Conservation (phyloP, 352 stramenopile species). For the Pythium myriotylum region DNA sequence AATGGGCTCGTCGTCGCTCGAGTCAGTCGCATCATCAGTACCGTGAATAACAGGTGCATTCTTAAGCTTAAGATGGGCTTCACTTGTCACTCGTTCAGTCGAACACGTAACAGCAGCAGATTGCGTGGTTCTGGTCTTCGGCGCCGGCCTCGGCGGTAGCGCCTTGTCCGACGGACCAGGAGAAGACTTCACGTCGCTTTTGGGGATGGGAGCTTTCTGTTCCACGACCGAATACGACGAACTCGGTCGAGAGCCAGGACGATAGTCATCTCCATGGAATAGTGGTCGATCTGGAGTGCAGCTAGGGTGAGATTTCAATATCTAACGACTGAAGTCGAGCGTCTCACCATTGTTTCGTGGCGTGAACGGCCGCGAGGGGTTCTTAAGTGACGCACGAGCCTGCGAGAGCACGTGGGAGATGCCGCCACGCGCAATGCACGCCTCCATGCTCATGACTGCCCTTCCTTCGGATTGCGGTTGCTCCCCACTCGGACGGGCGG, state of each 20-base stretch:
- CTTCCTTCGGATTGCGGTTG: too few species aligned
- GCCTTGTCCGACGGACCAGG: not conserved
- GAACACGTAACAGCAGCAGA: not conserved
- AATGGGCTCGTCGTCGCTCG: constrained; percentile 6
- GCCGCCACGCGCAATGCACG: constrained; percentile 68
- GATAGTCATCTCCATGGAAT: constrained; percentile 82
- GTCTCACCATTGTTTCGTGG: constrained; percentile 48
- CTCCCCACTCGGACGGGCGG: too few species aligned
- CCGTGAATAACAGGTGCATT: constrained; percentile 36
- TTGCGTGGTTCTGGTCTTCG: not conserved
- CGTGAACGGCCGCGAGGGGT: constrained; percentile 80
- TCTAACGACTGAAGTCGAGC: too few species aligned
- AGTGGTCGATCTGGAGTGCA: constrained; percentile 40
- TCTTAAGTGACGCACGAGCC: constrained; percentile 79
- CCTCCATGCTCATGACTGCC: constrained; percentile 47
- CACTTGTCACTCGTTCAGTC: not conserved
- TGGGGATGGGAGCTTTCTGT: constrained; percentile 39
- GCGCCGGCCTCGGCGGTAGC: constrained; percentile 10
- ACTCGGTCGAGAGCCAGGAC: constrained; percentile 61
- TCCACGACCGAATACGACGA: constrained; percentile 64
- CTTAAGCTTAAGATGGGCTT: constrained; percentile 43
- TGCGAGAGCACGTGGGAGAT: constrained; percentile 84
- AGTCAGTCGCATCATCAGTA: not conserved
- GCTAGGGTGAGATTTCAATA: not conserved
- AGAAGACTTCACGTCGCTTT: constrained; percentile 5